Base-by-base conservation (phyloP, 2,329 filamentous ascomycete genomes). In the Cercospora canescens region DNA sequence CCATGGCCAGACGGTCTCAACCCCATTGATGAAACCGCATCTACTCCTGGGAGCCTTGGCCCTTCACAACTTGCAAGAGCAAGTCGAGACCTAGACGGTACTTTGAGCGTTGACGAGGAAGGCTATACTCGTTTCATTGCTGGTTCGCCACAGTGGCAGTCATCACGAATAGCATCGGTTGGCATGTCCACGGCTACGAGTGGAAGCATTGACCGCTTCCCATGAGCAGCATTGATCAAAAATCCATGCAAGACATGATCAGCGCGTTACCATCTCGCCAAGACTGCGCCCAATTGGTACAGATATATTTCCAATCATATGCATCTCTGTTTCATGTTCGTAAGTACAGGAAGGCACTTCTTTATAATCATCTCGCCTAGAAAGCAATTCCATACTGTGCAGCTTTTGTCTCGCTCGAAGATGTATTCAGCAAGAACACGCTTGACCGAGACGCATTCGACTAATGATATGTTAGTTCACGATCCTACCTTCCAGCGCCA, bases 321-420 rank as follows among this genome's bases (percentile, higher is more conserved):
- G 59, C 59, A n/a, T 62, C 59, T 21, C 59, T 62, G 8, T 62
- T 62, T 28, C 59, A 62, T 24, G 30, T 62, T 32, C 24, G 52
- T 55, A 55, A 55, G 52, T 55, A 34, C 28, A 55, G n/a, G 7
- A 55, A 12, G 26, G 26, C 21, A 16, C 6, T 28, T 28, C 45
- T 24, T 4, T 50, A 3, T 21, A 24, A 24, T 50, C 28, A 1
- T 16, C 28, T 28, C 28, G 28, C 26, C 24, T 28, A 9, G 28
- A 4, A 34, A 5, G 8, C 18, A 28, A n/a, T 14, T 16, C 30
- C 52, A 32, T 6, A 16, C 14, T 16, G 1, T 28, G 41, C 24
- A 21, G 18, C 18, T 24, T 45, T 11, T 45, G 41, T n/a, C 41
- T 12, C 24, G 41, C 18, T 45, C 41, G 3, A 6, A 21, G 41